Conservation (phyloP, 352 stramenopile species). For the Aphanomyces cochlioides region DNA sequence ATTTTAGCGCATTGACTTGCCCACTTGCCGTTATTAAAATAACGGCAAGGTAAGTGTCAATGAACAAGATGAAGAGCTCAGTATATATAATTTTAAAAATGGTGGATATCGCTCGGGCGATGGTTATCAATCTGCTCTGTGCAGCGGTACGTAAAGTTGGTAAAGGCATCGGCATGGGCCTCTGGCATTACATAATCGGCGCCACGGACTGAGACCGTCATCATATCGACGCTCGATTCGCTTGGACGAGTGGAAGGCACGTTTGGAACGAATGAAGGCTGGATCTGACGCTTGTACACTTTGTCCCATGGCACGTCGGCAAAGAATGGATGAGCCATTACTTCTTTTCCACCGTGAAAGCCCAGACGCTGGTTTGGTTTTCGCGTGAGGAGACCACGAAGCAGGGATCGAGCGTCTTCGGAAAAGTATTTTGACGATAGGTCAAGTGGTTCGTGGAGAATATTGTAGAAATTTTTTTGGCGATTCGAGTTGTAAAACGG, state of each 20-base stretch:
- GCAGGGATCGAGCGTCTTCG: constrained; percentile 61
- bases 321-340: constrained; percentile 86
- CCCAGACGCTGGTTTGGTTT: constrained; percentile 72
- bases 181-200: constrained; percentile 12
- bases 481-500: constrained; percentile 75
- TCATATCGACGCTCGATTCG: constrained; percentile 57
- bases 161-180: constrained; percentile 18
- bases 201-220: constrained; percentile 43
- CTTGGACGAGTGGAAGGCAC: constrained; percentile 37
- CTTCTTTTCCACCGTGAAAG: constrained; percentile 67
- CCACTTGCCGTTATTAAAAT: too few relatives aligned
- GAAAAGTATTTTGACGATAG: constrained; percentile 44
- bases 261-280: constrained; percentile 59
- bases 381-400: constrained; percentile 70
- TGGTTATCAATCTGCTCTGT: constrained; percentile 21
- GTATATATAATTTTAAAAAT: not conserved
- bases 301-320: constrained; percentile 65
- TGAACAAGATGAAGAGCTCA: too few relatives aligned
- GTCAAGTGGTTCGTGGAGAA: constrained; percentile 55
- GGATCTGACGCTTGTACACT: constrained; percentile 69
- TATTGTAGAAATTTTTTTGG: constrained; percentile 86
- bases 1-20: too few relatives aligned
- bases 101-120: constrained; percentile 6
- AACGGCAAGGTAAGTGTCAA: too few relatives aligned
- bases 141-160: constrained; percentile 29